Evolutionary conservation across 306 rosid species (phyloP).

Genomic region (Mimosa pudica): DNA sequence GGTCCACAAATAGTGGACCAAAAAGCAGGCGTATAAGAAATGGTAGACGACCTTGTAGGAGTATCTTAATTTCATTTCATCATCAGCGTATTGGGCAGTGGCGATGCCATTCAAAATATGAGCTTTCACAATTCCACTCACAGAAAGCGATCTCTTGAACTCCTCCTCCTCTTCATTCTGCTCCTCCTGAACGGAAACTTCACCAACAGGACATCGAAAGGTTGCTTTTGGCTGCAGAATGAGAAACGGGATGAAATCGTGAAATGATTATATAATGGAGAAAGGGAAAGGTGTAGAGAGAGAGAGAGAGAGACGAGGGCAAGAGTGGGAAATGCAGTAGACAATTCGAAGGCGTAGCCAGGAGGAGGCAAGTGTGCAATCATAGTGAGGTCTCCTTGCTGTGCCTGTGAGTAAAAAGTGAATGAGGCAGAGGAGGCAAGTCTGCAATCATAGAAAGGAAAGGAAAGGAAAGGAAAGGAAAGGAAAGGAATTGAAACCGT

Average conservation of each 20-base stretch:
- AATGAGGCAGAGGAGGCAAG: too few species aligned
- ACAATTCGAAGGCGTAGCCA: slow-evolving; percentile 69
- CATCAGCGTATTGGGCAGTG: slow-evolving; percentile 73
- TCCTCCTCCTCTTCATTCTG: slow-evolving; percentile 80
- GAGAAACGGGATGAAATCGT: neutral
- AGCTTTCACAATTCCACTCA: slow-evolving; percentile 68
- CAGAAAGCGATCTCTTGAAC: slow-evolving; percentile 45
- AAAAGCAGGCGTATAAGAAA: slow-evolving; percentile 2
- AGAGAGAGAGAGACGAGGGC: slow-evolving; percentile 46
- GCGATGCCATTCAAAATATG: slow-evolving; percentile 60
- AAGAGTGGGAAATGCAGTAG: slow-evolving; percentile 70
- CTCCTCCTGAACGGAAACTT: slow-evolving; percentile 72
- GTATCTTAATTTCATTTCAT: slow-evolving; percentile 71
- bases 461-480: too few species aligned
- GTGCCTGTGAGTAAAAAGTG: slow-evolving; percentile 39
- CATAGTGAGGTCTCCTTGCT: slow-evolving; percentile 71
- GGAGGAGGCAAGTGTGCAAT: slow-evolving; percentile 66
- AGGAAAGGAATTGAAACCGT: slow-evolving; percentile 51
- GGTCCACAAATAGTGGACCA: slow-evolving; percentile 14
- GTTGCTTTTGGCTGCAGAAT: slow-evolving; percentile 88
- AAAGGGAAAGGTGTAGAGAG: neutral
- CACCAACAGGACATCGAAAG: slow-evolving; percentile 81
- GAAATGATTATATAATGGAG: neutral
- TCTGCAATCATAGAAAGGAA: too few species aligned
- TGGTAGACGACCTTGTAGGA: slow-evolving; percentile 71